Conservation (phyloP, 140 eudicot species). For the Stevia rebaudiana region DNA sequence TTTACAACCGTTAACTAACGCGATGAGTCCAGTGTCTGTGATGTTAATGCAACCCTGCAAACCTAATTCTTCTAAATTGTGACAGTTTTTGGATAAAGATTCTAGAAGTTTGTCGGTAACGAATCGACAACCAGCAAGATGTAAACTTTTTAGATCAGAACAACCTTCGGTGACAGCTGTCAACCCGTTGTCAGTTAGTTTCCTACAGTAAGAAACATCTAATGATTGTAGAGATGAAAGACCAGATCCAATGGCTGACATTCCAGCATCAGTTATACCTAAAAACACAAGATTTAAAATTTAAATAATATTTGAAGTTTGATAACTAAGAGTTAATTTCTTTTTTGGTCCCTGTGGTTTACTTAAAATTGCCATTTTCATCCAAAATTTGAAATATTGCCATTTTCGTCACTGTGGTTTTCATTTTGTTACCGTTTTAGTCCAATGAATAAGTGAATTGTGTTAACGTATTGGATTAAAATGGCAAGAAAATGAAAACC, state of each 20-base stretch:
- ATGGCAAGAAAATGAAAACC: no score
- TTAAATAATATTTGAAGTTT: no score
- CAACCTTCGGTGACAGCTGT: slow-evolving; percentile 83
- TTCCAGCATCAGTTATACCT: slow-evolving; percentile 87
- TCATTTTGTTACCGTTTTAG: no score
- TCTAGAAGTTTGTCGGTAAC: slow-evolving; percentile 52
- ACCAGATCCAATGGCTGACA: slow-evolving; percentile 53
- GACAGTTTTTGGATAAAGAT: slow-evolving; percentile 68
- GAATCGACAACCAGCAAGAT: slow-evolving; percentile 70
- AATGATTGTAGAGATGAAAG: slow-evolving; percentile 59
- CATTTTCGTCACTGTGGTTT: no score
- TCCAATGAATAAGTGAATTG: no score
- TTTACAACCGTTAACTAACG: slow-evolving; percentile 66
- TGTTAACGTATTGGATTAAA: no score
- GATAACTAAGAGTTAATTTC: no score
- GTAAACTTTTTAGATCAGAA: slow-evolving; percentile 52
- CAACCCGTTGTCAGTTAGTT: slow-evolving; percentile 70
- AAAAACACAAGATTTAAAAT: slow-evolving; percentile 26
- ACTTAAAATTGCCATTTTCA: no score
- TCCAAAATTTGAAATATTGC: no score
- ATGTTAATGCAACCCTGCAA: slow-evolving; percentile 72
- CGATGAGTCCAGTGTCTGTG: slow-evolving; percentile 69
- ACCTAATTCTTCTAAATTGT: slow-evolving; percentile 51
- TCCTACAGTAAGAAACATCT: slow-evolving; percentile 81
- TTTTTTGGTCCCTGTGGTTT: no score